Percentiles rank a stretch among this genome's conserved stretches.
These are phyloP conservation scores for Diaporthe destruens DNA, from an alignment of 2,329 filamentous ascomycete species.

Conservation along the genomic window DNA sequence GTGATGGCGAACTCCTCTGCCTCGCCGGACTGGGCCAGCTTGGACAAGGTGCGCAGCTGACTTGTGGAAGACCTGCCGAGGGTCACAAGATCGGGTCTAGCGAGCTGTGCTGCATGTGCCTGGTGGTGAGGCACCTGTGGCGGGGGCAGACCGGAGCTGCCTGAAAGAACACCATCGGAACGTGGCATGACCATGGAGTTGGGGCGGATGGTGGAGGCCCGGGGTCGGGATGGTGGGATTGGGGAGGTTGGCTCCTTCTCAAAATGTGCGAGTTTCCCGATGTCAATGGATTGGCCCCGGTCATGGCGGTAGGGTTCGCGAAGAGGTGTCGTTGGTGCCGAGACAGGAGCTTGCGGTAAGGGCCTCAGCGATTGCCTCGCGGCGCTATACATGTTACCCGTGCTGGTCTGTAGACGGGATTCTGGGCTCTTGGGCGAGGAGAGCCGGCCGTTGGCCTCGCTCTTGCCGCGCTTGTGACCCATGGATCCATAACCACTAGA, in stretches of 20 bases:
- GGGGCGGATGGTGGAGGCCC: constrained; percentile 59
- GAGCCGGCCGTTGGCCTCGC: constrained; percentile 71
- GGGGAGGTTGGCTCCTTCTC: constrained; percentile 58
- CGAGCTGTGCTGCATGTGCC: constrained; percentile 62
- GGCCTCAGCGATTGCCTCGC: constrained; percentile 83
- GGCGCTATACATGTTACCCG: constrained; percentile 77
- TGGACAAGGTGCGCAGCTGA: constrained; percentile 88
- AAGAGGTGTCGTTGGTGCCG: constrained; percentile 51
- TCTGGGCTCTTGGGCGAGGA: constrained; percentile 58
- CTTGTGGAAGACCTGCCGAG: constrained; percentile 91
- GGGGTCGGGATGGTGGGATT: constrained; percentile 56
- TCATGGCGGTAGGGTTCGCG: constrained; percentile 55
- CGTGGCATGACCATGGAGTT: constrained; percentile 72
- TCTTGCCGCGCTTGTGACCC: constrained; percentile 80
- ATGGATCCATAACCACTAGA: constrained; percentile 69
- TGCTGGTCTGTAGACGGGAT: constrained; percentile 53
- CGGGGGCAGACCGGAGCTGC: constrained; percentile 50
- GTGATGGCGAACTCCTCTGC: constrained; percentile 86
- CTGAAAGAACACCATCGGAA: constrained; percentile 64
- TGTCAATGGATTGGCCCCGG: constrained; percentile 75
- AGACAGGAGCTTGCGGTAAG: constrained; percentile 74
- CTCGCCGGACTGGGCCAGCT: constrained; percentile 80
- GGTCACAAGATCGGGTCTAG: constrained; percentile 80
- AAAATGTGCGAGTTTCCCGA: constrained; percentile 65
- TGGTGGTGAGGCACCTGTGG: constrained; percentile 53